Evolutionary conservation across 2,329 filamentous ascomycete species (phyloP), one percentile per base, ranked within the genome.

Genomic region (Metarhizium album): DNA sequence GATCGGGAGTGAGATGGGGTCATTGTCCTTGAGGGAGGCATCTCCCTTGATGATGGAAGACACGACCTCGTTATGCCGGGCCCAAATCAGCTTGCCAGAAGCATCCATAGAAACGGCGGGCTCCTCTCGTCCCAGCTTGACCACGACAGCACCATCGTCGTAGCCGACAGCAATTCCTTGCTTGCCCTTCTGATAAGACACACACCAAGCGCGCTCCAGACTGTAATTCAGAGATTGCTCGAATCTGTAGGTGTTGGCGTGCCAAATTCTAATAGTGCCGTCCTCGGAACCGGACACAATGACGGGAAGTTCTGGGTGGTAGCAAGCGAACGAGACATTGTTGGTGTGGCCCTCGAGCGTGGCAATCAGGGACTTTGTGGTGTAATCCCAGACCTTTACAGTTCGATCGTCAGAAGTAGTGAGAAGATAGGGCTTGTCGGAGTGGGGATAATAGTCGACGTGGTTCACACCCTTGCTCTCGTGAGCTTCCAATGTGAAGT

Each of bases 351-450:
- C 93, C 69, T 98, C 93, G 46, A 98, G 78, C 2, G 91, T 97
- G 29, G 93, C 93, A 64, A 97, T 96, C 57, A 97, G 76, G 13
- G 90, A 93, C 72, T 98, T 98, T 46, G 90, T 97, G 13, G 91
- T 97, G 74, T 98, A 97, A 66, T 98, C 93, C 91, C 93, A 98
- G 50, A 98, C 82, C 76, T 97, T 97, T 61, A 97, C 89, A 1
- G 91, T 97, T 61, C 88, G 83, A 69, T 97, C 93, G 67, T 98
- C 93, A 7, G 90, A 95, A 14, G 91, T 96, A 23, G 93, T 98
- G 56, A 98, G 83, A 45, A 98, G 83, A 64, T 98, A 97, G 24
- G 83, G 83, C 67, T 85, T 85, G 64, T 86, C 83, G 59, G 81
- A 83, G 62, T 84, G 82, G 11, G 82, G 82, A 62, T 86, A 86